Percentiles rank a stretch among this genome's conserved stretches.
These are phyloP conservation scores for Senecio squalidus DNA, from an alignment of 140 eudicot genomes.

Conservation along the genomic window DNA sequence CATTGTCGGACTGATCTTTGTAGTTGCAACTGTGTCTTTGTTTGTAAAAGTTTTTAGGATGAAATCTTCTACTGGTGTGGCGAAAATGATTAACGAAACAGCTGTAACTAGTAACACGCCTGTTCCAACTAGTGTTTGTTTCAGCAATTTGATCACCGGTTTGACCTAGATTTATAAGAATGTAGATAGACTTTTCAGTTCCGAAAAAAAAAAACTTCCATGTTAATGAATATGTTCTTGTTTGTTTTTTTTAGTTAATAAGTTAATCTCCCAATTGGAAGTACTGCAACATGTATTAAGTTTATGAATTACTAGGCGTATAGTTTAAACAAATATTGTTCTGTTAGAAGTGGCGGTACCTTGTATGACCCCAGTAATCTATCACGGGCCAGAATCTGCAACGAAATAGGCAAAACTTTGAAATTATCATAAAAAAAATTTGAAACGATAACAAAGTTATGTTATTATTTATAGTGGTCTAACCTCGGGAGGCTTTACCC, in stretches of 20 bases:
- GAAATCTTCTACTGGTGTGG: constrained; percentile 86
- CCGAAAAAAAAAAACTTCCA: background rate
- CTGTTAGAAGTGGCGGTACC: constrained; percentile 35
- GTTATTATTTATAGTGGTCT: constrained; percentile 23
- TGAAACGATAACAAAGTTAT: too few species aligned
- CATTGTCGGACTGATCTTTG: constrained; percentile 43
- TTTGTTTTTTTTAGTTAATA: background rate
- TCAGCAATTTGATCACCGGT: constrained; percentile 88
- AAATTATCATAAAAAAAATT: background rate
- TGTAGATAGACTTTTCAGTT: background rate
- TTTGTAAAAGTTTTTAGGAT: constrained; percentile 41
- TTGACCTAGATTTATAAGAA: constrained; percentile 51
- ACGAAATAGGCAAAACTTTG: background rate
- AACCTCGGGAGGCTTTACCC: constrained; percentile 99
- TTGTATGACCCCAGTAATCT: constrained; percentile 84
- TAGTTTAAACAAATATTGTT: background rate
- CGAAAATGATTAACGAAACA: constrained; percentile 65
- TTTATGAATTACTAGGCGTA: background rate
- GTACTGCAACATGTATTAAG: background rate
- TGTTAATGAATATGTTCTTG: background rate
- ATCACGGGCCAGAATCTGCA: constrained; percentile 93
- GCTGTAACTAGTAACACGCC: constrained; percentile 88
- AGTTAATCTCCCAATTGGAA: background rate
- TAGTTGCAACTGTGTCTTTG: constrained; percentile 35
- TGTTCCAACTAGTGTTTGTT: constrained; percentile 95